Evolutionary conservation across 306 rosid genomes (phyloP), one percentile per base, ranked within the genome.

Genomic region (Mimosa pudica): DNA sequence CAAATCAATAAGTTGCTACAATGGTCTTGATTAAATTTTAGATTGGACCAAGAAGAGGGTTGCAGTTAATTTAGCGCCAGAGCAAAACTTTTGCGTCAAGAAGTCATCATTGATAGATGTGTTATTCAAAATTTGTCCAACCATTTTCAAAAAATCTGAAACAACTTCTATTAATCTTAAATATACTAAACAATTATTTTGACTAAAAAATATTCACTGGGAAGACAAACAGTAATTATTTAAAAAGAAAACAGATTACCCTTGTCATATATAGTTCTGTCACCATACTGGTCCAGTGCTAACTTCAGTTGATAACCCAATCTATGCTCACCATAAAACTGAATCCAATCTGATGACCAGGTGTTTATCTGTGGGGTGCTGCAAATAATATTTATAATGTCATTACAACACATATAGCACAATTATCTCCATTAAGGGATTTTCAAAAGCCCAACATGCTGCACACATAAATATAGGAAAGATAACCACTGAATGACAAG

Each of bases 351-450:
- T 8, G 93, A 89, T 66, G 95, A 83, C 97, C 98, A 94, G 14
- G 91, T 84, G 85, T 94, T 94, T 68, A 92, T 84, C 89, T 94
- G 97, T 32, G 97, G 96, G 72, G 98, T 94, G 82, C 98, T 94
- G 80, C 86, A 83, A 41, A 66, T 10, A 80, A 77, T 52, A 73
- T 61, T 64, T 12, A 78, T 61, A n/a, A 10, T 60, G 64, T 70
- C 9, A 68, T 72, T 58, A 79, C 44, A 78, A 61, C 42, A n/a
- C 64, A 73, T 57, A 65, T 58, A 61, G 75, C 13, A 62, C 41
- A 55, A 5, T 44, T 24, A 85, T 48, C 51, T 55, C 52, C 58
- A 7, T 69, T 70, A 36, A 60, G 61, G 58, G 71, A 66, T 73
- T 33, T 79, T 49, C 60, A 55, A 55, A 73, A 33, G 60, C 44